phyloP scores from a whole-genome alignment of 495 filamentous ascomycete species.

The Filosporella fistucella region DNA sequence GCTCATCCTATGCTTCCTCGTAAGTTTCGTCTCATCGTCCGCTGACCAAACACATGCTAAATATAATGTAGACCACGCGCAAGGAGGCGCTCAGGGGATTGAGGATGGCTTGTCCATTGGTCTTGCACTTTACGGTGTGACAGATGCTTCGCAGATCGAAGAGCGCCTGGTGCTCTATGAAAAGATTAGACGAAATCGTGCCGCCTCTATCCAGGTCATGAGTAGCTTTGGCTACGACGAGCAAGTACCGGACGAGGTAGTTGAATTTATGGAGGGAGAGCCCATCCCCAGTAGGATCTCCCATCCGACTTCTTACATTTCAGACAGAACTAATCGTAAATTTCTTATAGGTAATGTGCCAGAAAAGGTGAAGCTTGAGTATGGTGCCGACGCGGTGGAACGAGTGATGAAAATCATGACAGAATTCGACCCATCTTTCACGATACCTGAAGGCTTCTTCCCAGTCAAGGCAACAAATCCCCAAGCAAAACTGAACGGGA shows the following conservation, averaged over 20 bases:
- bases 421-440: neutral
- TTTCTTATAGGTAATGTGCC: neutral
- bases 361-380: neutral
- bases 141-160: neutral
- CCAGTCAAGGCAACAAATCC: neutral
- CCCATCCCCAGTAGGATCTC: neutral
- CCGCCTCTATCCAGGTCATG: slow-evolving; percentile 47
- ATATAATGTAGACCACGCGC: slow-evolving; percentile 35
- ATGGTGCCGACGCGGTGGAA: neutral
- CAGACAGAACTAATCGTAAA: neutral
- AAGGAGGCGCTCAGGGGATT: slow-evolving; percentile 42
- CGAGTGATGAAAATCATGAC: neutral
- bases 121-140: slow-evolving; percentile 23
- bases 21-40: slow-evolving; percentile 4
- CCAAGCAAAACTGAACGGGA: neutral
- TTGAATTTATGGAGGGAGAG: slow-evolving; percentile 1
- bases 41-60: neutral
- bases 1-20: slow-evolving; percentile 47
- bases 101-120: slow-evolving; percentile 42
- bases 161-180: slow-evolving; percentile 48
- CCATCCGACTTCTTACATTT: neutral
- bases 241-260: neutral
- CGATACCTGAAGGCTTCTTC: neutral
- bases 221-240: slow-evolving; percentile 28
- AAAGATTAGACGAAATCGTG: slow-evolving; percentile 43